Base-by-base conservation (phyloP, 1,284 basidiomycete genomes). In the Papiliotrema nemorosa region DNA sequence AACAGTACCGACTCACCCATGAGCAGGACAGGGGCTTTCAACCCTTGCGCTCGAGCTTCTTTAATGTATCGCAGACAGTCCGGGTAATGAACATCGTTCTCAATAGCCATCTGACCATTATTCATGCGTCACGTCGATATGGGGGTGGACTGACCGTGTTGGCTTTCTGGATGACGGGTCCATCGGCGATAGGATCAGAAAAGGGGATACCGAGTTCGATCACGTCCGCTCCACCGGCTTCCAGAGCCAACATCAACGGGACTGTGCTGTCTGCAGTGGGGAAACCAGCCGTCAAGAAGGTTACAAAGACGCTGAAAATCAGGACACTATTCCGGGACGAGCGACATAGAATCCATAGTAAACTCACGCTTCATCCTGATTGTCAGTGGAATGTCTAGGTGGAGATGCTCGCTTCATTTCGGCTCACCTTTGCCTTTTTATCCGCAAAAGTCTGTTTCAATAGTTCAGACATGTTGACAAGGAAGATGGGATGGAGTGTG, bases 181-280 rank as follows among this genome's bases (percentile, higher is more conserved):
- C 88, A 76, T 98, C 94, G 1, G 91, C 94, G 62, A 92, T 89
- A 9, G 94, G 94, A 77, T 98, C 94, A 51, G 88, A 92, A 78
- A 97, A 97, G 0, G 92, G 94, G 33, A 97, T 82, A 24, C 96
- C 96, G 29, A 98, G 81, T 75, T 98, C 94, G 59, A 98, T 94
- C 59, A 97, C 84, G 73, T 97, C 92, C 41, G 90, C 84, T 21
- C 94, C 96, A 43, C 93, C 94, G 40, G 82, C 81, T 74, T 97
- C 86, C 82, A 98, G 87, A 20, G 87, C 87, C 34, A 97, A 82
- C 78, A 97, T 75, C 50, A 94, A 80, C 3, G 88, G 84, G 14
- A 96, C 89, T 0, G 94, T 97, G 55, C 87, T 85, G 63, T 84
- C 78, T 47, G 76, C 74, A 12, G 78, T 83, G 22, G 91, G 92